A percentile compares a stretch with the other conserved stretches of the same genome.
Conservation (phyloP, 1,284 basidiomycete species). For the Boletellus sp. region DNA sequence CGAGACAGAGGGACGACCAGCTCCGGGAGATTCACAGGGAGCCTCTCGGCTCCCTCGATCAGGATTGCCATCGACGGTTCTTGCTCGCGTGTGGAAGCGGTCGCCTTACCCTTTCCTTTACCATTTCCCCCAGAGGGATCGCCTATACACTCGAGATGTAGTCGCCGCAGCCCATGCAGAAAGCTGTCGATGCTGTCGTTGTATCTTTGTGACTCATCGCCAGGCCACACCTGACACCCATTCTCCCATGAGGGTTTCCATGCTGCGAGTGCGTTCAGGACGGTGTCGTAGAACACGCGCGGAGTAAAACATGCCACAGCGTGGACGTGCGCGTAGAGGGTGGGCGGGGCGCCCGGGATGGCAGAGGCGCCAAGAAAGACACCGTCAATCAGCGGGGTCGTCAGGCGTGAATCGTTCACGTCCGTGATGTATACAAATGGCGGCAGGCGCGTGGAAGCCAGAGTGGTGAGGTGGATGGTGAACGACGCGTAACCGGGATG, state of each 20-base stretch:
- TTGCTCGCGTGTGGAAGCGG: constrained; percentile 18
- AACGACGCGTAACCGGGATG: constrained; percentile 35
- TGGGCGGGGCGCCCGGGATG: constrained; percentile 18
- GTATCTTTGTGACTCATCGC: constrained; percentile 36
- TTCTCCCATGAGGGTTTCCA: constrained; percentile 57
- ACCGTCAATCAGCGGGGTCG: constrained; percentile 40
- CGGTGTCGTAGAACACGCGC: constrained; percentile 65
- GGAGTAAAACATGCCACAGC: constrained; percentile 64
- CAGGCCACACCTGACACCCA: constrained; percentile 57
- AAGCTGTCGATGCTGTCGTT: constrained; percentile 70
- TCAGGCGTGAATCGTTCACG: constrained; percentile 46
- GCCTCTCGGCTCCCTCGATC: constrained; percentile 66
- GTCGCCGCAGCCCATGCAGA: constrained; percentile 48
- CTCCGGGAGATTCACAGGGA: constrained; percentile 61
- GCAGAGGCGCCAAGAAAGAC: constrained; percentile 33
- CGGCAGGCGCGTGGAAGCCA: constrained; percentile 53
- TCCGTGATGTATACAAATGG: constrained; percentile 74
- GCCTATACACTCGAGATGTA: constrained; percentile 32
- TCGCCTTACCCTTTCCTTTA: constrained; percentile 40
- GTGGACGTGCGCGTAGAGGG: constrained; percentile 50
- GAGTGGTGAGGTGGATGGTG: constrained; percentile 40
- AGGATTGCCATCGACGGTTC: constrained; percentile 53
- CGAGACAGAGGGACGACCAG: constrained; percentile 69
- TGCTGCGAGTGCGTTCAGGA: constrained; percentile 56
- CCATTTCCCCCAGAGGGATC: constrained; percentile 23